These are phyloP conservation scores for Colletotrichum lupini DNA, from an alignment of 2,329 filamentous ascomycete species.

Conservation along the genomic window DNA sequence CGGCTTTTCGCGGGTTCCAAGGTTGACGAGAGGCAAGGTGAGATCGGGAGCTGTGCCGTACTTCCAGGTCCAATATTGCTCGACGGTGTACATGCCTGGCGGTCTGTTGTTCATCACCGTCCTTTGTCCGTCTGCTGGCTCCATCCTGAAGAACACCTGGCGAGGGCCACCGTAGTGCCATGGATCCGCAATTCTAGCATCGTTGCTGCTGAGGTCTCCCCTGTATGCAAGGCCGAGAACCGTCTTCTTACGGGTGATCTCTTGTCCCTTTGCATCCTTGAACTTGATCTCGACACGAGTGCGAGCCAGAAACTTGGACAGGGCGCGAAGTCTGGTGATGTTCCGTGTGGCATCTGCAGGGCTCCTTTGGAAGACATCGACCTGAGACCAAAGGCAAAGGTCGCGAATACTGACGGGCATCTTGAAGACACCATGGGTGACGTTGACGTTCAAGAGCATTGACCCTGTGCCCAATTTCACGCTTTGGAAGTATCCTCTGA, in stretches of 20 bases:
- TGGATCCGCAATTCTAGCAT: conserved; percentile 13
- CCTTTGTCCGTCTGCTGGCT: conserved; percentile 35
- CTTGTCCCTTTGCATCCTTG: conserved; percentile 38
- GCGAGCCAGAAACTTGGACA: conserved; percentile 52
- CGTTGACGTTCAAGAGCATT: conserved; percentile 65
- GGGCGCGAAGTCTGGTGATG: conserved; percentile 37
- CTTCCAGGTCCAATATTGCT: conserved; percentile 56
- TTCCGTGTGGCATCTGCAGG: neutral
- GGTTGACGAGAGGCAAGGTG: conserved; percentile 70
- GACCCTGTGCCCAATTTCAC: conserved; percentile 64
- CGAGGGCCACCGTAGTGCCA: conserved; percentile 38
- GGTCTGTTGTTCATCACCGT: conserved; percentile 33
- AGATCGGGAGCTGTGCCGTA: conserved; percentile 36
- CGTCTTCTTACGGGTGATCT: conserved; percentile 37
- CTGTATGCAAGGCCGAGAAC: conserved; percentile 42
- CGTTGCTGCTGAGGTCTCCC: neutral
- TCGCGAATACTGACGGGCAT: conserved; percentile 47
- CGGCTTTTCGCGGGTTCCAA: conserved; percentile 67
- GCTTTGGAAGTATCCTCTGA: conserved; percentile 67
- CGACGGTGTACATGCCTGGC: conserved; percentile 48
- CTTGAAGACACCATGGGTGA: conserved; percentile 65
- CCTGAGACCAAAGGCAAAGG: conserved; percentile 12
- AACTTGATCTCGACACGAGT: conserved; percentile 50
- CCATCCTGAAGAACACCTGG: conserved; percentile 47
- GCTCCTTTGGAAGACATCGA: conserved; percentile 27